Evolutionary conservation across 2,329 filamentous ascomycete species (phyloP), one percentile per base, ranked within the genome.

Genomic region (Zelopaecilomyces penicillatus): DNA sequence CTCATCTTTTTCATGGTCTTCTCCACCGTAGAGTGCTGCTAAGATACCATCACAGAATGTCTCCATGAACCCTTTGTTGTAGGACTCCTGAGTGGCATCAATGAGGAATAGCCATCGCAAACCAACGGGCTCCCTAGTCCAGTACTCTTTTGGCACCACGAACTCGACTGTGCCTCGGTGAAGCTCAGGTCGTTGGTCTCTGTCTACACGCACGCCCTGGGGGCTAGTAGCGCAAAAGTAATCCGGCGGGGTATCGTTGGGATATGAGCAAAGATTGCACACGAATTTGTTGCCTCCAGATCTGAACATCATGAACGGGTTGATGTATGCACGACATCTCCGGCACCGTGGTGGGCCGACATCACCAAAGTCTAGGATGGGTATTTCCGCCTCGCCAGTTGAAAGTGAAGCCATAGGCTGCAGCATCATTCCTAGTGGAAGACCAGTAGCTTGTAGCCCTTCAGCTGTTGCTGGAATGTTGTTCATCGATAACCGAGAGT

Each of bases 281-380:
- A 95, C 88, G 62, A 95, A 94, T 63, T 95, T 95, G 68, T 91
- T 95, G 46, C 93, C 93, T 33, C 91, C 91, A 11, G 85, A 84
- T 47, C 85, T 80, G 74, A 98, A 98, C 60, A 90, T 86, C 93
- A 98, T 97, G 63, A 98, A 98, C 2, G 93, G 93, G 60, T 98
- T 98, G 68, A 98, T 94, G 67, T 98, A 98, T 10, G 91, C 85
- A 60, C 93, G 79, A 70, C 93, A 98, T 67, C 93, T 78, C 57
- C 87, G 81, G 66, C 93, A 98, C 63, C 93, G 80, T 26, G 93
- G 93, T 35, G 93, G 93, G 0, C 93, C 93, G 34, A 71, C 69
- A 36, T 96, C 89, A 40, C 93, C 93, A 73, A 97, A 98, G 66
- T 98, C 93, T 27, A 98, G 75, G 4, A 98, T 85, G 1, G 93